A percentile compares a stretch with the other conserved stretches of the same genome.
phyloP scores from a whole-genome alignment of 352 stramenopile genomes.

The Phytopythium oedochilum region DNA sequence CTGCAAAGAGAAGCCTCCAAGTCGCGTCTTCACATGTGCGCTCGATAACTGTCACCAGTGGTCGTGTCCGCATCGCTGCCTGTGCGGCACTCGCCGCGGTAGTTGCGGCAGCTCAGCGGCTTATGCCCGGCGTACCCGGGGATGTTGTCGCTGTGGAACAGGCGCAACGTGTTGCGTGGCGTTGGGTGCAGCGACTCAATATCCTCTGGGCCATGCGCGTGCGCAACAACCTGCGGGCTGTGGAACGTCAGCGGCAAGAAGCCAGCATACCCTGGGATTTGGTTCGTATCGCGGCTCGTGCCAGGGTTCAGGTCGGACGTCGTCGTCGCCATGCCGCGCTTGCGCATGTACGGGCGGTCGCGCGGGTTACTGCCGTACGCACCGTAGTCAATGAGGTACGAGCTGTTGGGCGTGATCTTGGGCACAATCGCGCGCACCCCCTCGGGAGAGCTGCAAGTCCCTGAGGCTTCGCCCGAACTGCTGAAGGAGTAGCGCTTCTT shows the following conservation, averaged over 20 bases:
- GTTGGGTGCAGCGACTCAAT: slow-evolving; percentile 19
- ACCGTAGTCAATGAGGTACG: slow-evolving; percentile 68
- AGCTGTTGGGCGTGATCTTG: slow-evolving; percentile 57
- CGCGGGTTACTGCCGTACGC: slow-evolving; percentile 56
- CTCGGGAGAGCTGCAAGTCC: slow-evolving; percentile 18
- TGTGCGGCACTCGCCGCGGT: slow-evolving; percentile 61
- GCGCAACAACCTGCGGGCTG: slow-evolving; percentile 49
- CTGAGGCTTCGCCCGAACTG: slow-evolving; percentile 3
- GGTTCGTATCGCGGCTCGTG: slow-evolving; percentile 68
- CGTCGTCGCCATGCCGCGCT: slow-evolving; percentile 74
- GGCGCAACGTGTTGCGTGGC: slow-evolving; percentile 39
- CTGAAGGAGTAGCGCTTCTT: slow-evolving; percentile 14
- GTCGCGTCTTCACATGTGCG: slow-evolving; percentile 33
- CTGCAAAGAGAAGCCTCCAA: not conserved
- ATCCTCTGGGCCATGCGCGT: slow-evolving; percentile 41
- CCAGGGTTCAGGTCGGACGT: slow-evolving; percentile 66
- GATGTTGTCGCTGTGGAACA: slow-evolving; percentile 81
- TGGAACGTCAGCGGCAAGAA: slow-evolving; percentile 59
- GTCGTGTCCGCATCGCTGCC: slow-evolving; percentile 56
- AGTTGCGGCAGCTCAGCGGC: slow-evolving; percentile 71
- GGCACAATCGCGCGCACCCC: slow-evolving; percentile 31
- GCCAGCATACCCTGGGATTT: slow-evolving; percentile 75
- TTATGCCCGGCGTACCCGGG: slow-evolving; percentile 83
- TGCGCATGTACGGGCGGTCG: slow-evolving; percentile 68
- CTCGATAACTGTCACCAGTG: slow-evolving; percentile 53